Base-by-base conservation (phyloP, 805 yeast genomes). In the Saccharomycopsis malanga region DNA sequence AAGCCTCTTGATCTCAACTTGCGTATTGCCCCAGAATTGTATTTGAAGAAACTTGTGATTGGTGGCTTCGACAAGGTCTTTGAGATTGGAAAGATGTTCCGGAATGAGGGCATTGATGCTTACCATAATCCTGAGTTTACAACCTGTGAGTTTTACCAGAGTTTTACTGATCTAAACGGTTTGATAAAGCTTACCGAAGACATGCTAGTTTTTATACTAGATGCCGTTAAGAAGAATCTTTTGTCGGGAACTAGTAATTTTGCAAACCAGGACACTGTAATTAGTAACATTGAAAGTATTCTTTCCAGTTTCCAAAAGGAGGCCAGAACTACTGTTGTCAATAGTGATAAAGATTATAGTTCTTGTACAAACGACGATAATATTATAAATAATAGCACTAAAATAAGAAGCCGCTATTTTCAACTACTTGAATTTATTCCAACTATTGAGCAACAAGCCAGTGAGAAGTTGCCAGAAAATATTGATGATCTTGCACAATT, bases 71-170 rank as follows among this genome's bases (percentile, higher is more conserved):
- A 93, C 66, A 82, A 96, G 71, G 98, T 91, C 53, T 91, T 91
- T 66, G 98, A 91, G 74, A 91, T 91, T 62, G 98, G 98, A 53
- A 87, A 97, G 70, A 97, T 89, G 71, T 91, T 91, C 75, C 85
- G 98, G 78, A 91, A 91, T 65, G 98, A 91, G 71, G 97, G 98
- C 69, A 89, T 91, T 55, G 98, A 91, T 69, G 80, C 86, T 91
- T 91, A 97, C 55, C 98, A 91, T 70, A 91, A 91, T 77, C 98
- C 98, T 49, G 98, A 91, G 73, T 91, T 91, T 72, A 91, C 98
- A 61, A 89, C 98, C 52, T 91, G 98, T 77, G 98, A 91, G 72
- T 91, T 91, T 70, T 91, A 91, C 69, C 91, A 88, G 74, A 97
- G 98, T 38, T 91, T 87, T 60, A 97, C 97, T 50, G 97, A 91